Evolutionary conservation across 2,329 filamentous ascomycete genomes (phyloP).

Genomic region (Fusarium nanum): DNA sequence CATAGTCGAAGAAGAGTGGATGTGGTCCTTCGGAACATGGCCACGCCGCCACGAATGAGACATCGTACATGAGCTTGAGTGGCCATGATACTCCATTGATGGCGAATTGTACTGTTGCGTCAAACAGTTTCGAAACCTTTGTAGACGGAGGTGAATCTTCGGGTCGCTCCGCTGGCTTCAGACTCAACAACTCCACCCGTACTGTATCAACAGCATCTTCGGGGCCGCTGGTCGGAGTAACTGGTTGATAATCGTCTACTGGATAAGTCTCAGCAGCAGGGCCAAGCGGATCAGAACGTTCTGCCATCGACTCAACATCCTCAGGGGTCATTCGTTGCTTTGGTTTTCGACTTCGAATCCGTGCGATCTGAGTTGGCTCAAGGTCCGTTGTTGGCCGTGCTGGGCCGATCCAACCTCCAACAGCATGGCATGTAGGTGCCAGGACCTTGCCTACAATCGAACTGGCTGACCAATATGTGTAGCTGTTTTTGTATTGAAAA

Average conservation of each 20-base stretch:
- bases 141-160: constrained; percentile 38
- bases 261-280: constrained; percentile 71
- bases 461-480: constrained; percentile 80
- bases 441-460: constrained; percentile 82
- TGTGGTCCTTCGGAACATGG: constrained; percentile 73
- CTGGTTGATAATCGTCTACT: constrained; percentile 74
- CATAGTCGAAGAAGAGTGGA: constrained; percentile 79
- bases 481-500: constrained; percentile 79
- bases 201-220: constrained; percentile 73
- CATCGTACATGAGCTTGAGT: constrained; percentile 70
- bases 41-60: constrained; percentile 74
- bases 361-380: constrained; percentile 74
- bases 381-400: constrained; percentile 76
- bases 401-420: constrained; percentile 81
- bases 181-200: constrained; percentile 74
- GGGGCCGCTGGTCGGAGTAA: constrained; percentile 63
- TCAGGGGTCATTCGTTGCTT: constrained; percentile 66
- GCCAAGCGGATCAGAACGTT: constrained; percentile 76
- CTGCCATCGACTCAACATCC: constrained; percentile 73
- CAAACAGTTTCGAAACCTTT: constrained; percentile 62
- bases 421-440: constrained; percentile 75
- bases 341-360: constrained; percentile 70
- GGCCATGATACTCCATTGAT: constrained; percentile 73
- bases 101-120: constrained; percentile 72
- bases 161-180: constrained; percentile 59